These are phyloP conservation scores for Lyophyllum shimeji DNA, from an alignment of 768 basidiomycete genomes.

Conservation along the genomic window DNA sequence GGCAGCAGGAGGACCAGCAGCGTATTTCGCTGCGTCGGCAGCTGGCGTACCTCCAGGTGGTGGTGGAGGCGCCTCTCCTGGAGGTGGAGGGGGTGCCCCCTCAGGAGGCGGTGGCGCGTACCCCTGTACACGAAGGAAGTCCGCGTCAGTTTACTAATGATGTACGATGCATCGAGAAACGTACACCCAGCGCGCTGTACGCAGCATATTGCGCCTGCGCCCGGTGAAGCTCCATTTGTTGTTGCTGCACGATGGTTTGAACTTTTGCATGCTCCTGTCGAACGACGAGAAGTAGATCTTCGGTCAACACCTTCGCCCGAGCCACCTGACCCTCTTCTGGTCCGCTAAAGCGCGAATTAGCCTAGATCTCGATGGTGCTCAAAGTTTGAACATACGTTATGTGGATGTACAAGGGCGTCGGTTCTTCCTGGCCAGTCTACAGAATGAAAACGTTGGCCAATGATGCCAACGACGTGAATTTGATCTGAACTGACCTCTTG, in stretches of 20 bases:
- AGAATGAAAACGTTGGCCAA: background rate
- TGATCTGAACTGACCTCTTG: slow-evolving; percentile 64
- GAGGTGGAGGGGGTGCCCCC: slow-evolving; percentile 53
- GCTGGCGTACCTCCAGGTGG: slow-evolving; percentile 48
- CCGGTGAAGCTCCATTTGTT: slow-evolving; percentile 86
- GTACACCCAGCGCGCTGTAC: slow-evolving; percentile 60
- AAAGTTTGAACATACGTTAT: slow-evolving; percentile 66
- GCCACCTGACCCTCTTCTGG: slow-evolving; percentile 79
- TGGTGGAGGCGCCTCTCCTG: slow-evolving; percentile 45
- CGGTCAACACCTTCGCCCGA: slow-evolving; percentile 77
- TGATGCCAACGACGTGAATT: background rate
- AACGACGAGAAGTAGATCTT: slow-evolving; percentile 86
- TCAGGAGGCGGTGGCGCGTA: slow-evolving; percentile 52
- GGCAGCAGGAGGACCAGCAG: slow-evolving; percentile 37
- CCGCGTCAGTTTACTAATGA: background rate
- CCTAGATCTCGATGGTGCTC: background rate
- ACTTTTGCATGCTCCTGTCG: slow-evolving; percentile 86
- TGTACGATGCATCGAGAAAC: slow-evolving; percentile 22
- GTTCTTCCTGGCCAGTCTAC: slow-evolving; percentile 44
- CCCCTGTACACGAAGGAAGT: slow-evolving; percentile 25
- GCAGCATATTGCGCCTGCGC: slow-evolving; percentile 80
- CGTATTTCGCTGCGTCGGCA: slow-evolving; percentile 40
- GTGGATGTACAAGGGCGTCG: slow-evolving; percentile 91
- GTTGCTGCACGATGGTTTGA: slow-evolving; percentile 47
- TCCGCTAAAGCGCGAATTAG: slow-evolving; percentile 1